Evolutionary conservation across 805 yeast species (phyloP), one percentile per base, ranked within the genome.

Genomic region (Metschnikowia cubensis): DNA sequence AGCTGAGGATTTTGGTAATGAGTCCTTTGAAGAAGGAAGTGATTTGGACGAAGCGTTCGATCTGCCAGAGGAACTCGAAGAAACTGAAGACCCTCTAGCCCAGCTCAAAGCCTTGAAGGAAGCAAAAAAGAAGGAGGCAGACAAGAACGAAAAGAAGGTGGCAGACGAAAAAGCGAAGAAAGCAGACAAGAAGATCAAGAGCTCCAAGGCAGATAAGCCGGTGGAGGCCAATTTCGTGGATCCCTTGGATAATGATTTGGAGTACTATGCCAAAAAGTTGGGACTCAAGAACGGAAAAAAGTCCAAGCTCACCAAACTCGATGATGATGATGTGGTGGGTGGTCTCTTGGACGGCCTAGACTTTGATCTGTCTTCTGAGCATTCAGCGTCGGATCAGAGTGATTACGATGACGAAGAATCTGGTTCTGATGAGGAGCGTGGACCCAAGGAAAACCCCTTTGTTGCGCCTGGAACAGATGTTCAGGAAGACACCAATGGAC

Each of bases 261-360:
- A 78, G 39, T 89, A 85, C 61, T 91, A 89, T 64, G 91, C 97
- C 3, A 85, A 85, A 54, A 84, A 87, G 59, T 72, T 91, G 8
- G 95, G 95, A 1, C 64, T 87, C 57, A 74, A 73, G 50, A 82
- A 82, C 55, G 80, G 82, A 0, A 76, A 75, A 48, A 74, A 73
- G 14, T 50, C 69, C 3, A 70, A 67, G 46, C 70, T 85, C 42
- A 67, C 75, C 35, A 79, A 77, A 54, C 62, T 62, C 3, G 83
- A 77, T 36, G 89, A 82, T 13, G 87, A 85, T 60, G 96, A 89
- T 66, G 79, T 84, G 2, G 73, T 90, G 43, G 96, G 87, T 42
- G 95, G 90, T n/a, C 63, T 90, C 20, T 69, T 90, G 4, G 96
- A 88, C 47, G 96, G 91, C 0, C 67, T 81, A n/a, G 85, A 82